These are phyloP conservation scores for Globisporangium cylindrosporum DNA, from an alignment of 352 stramenopile genomes.

Conservation along the genomic window DNA sequence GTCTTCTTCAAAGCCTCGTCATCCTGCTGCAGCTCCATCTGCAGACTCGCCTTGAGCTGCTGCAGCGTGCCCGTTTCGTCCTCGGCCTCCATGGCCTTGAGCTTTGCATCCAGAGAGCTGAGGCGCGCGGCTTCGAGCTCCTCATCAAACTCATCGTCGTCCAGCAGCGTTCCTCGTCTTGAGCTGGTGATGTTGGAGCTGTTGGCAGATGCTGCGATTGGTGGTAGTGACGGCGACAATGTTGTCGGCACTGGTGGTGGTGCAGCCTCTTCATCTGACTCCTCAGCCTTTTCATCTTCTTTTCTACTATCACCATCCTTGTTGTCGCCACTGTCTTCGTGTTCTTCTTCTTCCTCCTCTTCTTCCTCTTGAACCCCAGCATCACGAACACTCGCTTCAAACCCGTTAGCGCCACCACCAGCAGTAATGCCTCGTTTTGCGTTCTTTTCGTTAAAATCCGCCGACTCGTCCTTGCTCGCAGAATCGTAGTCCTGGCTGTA, in stretches of 20 bases:
- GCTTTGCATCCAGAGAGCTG: slow-evolving; percentile 62
- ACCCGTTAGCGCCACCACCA: not conserved
- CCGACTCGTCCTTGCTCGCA: slow-evolving; percentile 22
- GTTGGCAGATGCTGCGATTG: slow-evolving; percentile 5
- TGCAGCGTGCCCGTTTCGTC: slow-evolving; percentile 77
- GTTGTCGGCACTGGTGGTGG: slow-evolving; percentile 28
- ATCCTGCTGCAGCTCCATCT: slow-evolving; percentile 54
- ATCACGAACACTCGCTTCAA: not conserved
- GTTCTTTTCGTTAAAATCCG: not conserved
- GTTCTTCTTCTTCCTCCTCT: not conserved
- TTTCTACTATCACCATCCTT: slow-evolving; percentile 15
- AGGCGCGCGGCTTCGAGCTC: slow-evolving; percentile 58
- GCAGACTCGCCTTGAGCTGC: slow-evolving; percentile 69
- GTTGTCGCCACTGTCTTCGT: slow-evolving; percentile 16
- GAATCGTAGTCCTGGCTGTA: slow-evolving; percentile 30
- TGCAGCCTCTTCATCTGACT: slow-evolving; percentile 7
- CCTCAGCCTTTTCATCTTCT: slow-evolving; percentile 22
- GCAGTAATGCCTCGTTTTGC: not conserved
- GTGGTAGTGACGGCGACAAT: slow-evolving; percentile 23
- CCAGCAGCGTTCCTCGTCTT: slow-evolving; percentile 12
- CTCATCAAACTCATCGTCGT: slow-evolving; percentile 61
- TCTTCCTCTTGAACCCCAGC: not conserved
- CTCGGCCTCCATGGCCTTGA: slow-evolving; percentile 84
- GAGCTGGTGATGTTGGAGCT: not conserved
- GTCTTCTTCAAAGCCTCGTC: slow-evolving; percentile 31